Evolutionary conservation across 208 protist species (phyloP).

Genomic region (Vickermania spadyakhi): DNA sequence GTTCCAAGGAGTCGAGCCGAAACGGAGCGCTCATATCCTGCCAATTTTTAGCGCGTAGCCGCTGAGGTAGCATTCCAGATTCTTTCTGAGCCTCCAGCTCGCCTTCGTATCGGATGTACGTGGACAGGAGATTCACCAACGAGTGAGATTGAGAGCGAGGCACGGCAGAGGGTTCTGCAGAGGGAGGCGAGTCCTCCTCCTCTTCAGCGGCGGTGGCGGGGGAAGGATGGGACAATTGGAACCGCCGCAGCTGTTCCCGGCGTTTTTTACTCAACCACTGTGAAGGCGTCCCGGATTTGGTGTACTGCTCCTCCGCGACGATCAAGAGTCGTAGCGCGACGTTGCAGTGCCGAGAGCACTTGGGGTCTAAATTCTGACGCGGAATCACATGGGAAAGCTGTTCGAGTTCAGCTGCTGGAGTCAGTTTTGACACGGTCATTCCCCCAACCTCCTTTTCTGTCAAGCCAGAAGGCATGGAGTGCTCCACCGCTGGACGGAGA

Average conservation of each 20-base stretch:
- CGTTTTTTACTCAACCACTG: neutral
- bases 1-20: neutral
- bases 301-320: neutral
- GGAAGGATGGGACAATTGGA: neutral
- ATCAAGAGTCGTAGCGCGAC: neutral
- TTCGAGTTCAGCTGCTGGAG: no score
- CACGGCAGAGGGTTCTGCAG: neutral
- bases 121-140: constrained; percentile 11
- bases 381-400: neutral
- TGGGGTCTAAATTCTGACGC: neutral
- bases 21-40: neutral
- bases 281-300: neutral
- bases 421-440: no score
- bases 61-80: neutral
- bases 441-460: no score
- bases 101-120: constrained; percentile 16
- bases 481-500: no score
- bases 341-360: neutral
- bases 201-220: neutral
- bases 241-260: neutral
- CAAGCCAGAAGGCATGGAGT: no score
- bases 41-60: constrained; percentile 5
- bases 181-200: neutral
- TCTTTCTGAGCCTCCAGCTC: constrained; percentile 3
- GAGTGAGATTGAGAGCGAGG: neutral